A percentile compares a stretch with the other conserved stretches of the same genome.
These are phyloP conservation scores for Rhizoctonia solani DNA, from an alignment of 1,284 basidiomycete genomes.

Conservation along the genomic window DNA sequence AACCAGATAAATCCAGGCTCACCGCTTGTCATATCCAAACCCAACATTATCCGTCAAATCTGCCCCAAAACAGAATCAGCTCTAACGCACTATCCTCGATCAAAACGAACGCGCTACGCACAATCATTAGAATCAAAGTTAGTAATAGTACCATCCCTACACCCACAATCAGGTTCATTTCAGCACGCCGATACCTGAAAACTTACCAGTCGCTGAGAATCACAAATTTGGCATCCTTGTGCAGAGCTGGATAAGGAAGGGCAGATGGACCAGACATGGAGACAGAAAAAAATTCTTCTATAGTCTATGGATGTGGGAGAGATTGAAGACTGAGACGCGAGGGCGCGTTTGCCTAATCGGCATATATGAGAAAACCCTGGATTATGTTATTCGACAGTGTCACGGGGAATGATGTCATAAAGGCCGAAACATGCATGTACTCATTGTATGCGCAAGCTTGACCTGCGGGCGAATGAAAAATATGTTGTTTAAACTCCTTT, in stretches of 20 bases:
- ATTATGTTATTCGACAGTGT: background rate
- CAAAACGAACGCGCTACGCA: too few species aligned
- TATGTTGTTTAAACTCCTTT: too few species aligned
- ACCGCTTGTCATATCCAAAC: conserved; percentile 66
- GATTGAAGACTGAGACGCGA: conserved; percentile 11
- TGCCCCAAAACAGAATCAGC: conserved; percentile 42
- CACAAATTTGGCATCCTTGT: conserved; percentile 80
- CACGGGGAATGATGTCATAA: conserved; percentile 15
- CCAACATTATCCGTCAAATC: conserved; percentile 80
- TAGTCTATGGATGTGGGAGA: conserved; percentile 62
- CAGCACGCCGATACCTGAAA: conserved; percentile 3
- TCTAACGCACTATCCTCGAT: conserved; percentile 19
- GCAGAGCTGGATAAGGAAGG: conserved; percentile 63
- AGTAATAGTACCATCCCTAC: conserved; percentile 95
- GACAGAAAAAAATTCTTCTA: too few species aligned
- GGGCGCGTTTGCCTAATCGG: background rate
- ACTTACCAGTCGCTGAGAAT: conserved; percentile 87
- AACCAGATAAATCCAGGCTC: background rate
- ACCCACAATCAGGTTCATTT: conserved; percentile 17
- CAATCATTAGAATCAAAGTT: conserved; percentile 90
- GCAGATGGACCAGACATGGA: too few species aligned
- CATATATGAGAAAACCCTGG: background rate
- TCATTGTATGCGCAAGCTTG: too few species aligned
- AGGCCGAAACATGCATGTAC: too few species aligned
- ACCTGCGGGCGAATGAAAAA: too few species aligned